These are phyloP conservation scores for Scleromitrula shiraiana DNA, from an alignment of 2,329 filamentous ascomycete species.

Conservation along the genomic window DNA sequence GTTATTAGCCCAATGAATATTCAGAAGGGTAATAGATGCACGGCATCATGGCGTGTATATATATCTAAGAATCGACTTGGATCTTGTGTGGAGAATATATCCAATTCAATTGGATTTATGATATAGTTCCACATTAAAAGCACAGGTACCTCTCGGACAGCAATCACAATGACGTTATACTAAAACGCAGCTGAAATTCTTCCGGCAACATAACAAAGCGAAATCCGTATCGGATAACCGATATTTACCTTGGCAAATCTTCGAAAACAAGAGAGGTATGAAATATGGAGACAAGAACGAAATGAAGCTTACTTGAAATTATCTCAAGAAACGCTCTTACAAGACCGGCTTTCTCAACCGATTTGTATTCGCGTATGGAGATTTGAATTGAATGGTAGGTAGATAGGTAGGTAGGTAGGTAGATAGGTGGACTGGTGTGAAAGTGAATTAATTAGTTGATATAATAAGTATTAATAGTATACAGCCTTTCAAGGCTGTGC, in stretches of 20 bases:
- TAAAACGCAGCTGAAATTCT: background rate
- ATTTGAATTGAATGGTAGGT: background rate
- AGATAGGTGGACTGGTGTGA: slow-evolving; percentile 5
- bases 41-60: background rate
- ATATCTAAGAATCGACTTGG: background rate
- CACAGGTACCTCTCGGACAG: background rate
- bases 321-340: too few species aligned
- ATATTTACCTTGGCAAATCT: too few species aligned
- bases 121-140: background rate
- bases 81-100: background rate
- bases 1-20: background rate
- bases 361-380: background rate
- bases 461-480: slow-evolving; percentile 6
- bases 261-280: background rate
- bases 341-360: background rate
- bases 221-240: background rate
- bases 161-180: background rate
- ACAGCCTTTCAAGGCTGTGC: slow-evolving; percentile 1
- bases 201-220: background rate
- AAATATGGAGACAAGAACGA: background rate
- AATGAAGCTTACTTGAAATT: slow-evolving; percentile 1
- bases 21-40: background rate
- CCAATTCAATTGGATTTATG: background rate
- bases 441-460: background rate
- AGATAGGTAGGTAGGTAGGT: background rate